Base-by-base conservation (phyloP, 306 rosid species). In the Cajanus cajan region DNA sequence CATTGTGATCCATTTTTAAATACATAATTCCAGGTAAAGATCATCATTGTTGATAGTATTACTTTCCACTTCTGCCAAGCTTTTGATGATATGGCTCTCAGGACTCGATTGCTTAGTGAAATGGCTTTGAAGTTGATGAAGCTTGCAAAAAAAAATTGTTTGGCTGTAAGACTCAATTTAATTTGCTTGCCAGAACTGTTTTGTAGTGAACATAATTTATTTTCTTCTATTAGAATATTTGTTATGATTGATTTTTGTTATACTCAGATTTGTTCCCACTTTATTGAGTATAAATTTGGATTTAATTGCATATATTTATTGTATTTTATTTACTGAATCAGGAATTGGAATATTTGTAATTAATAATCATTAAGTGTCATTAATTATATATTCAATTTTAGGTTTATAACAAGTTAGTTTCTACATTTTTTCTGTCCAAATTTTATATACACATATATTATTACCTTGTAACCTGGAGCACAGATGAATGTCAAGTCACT, bases 11-110 rank as follows among this genome's bases (percentile, higher is more conserved):
- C 13, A 34, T 40, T 63, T 58, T 25, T 12, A 28, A 36, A 36
- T 69, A 3, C 73, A 34, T 50, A 67, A 58, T 62, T 77, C 8
- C 86, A 95, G 98, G 97, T 95, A 62, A 95, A 90, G 88, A 78
- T 95, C 61, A 80, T 95, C 65, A 86, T 95, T 80, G 48, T 92
- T 80, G 98, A 95, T 77, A 95, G 98, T 85, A 92, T 95, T 70
- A 90, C 98, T 78, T 90, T 95, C 85, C 98, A 95, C 83, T 95
- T 92, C 68, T 93, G 94, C 85, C 97, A 92, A 92, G 96, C 88
- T 81, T 92, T 95, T 68, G 97, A 90, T 5, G 98, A 94, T 76
- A 87, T 90, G 90, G 93, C 93, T 71, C 95, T 85, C 71, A 88
- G 98, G 84, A 90, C 96, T 67, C 92, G 97, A 11, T 83, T 94